These are phyloP conservation scores for Kodamaea sp. DNA, from an alignment of 1,139 yeast species.

Conservation along the genomic window DNA sequence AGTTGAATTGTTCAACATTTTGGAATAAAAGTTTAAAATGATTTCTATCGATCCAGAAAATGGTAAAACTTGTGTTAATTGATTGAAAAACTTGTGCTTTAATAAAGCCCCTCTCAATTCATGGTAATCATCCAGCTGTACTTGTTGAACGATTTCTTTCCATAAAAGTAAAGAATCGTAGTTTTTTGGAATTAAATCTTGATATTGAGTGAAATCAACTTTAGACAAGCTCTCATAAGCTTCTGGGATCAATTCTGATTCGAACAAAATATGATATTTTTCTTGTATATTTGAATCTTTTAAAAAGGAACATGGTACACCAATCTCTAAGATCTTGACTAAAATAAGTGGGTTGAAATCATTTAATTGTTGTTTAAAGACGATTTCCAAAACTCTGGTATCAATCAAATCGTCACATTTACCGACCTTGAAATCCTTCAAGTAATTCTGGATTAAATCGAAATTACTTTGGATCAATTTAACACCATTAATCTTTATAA, in stretches of 20 bases:
- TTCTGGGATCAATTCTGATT: conserved; percentile 5
- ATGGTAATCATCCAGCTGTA: conserved; percentile 26
- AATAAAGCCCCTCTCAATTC: conserved; percentile 22
- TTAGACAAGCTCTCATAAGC: conserved; percentile 9
- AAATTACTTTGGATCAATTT: conserved; percentile 33
- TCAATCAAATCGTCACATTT: too few relatives aligned
- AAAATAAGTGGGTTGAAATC: conserved; percentile 2
- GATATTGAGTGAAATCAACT: conserved; percentile 9
- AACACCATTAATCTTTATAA: conserved; percentile 41
- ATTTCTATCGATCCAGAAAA: conserved; percentile 6
- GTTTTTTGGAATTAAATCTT: conserved; percentile 8
- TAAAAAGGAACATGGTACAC: conserved; percentile 3
- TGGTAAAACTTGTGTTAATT: conserved; percentile 12
- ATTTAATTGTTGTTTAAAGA: too few relatives aligned
- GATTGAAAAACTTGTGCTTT: conserved; percentile 35
- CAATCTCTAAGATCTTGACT: conserved; percentile 10
- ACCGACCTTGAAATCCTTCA: conserved; percentile 9
- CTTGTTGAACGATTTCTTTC: conserved; percentile 18
- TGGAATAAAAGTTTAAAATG: conserved; percentile 16
- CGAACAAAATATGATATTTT: not conserved
- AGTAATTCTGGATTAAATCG: conserved; percentile 19
- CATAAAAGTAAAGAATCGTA: conserved; percentile 14
- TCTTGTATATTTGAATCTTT: too few relatives aligned
- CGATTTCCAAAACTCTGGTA: too few relatives aligned
- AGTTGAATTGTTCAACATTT: conserved; percentile 22